Evolutionary conservation across 495 filamentous ascomycete genomes (phyloP), one percentile per base, ranked within the genome.

Genomic region (Aspergillus sclerotioniger): DNA sequence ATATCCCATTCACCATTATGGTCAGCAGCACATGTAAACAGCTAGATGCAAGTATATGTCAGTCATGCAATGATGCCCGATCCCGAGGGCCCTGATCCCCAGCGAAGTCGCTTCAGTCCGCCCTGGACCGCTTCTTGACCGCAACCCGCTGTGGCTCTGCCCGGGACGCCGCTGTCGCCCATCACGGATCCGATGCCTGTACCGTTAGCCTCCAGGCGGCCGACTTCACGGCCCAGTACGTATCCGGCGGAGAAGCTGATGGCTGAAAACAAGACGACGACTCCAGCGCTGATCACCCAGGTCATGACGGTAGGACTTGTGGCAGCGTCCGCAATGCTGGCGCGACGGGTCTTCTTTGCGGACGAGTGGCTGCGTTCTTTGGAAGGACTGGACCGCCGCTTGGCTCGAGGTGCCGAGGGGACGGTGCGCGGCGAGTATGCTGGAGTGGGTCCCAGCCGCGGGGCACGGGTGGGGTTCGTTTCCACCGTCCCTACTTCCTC

Each of bases 201-300:
- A 13, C 73, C n/a, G 37, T 41, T 75, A 20, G 76, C 76, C 66
- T 94, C 90, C 25, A 86, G 75, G 29, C 84, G 79, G 0, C 90
- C 91, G 1, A 90, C 89, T 65, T 96, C 91, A 21, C 84, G 80
- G 10, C 94, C 94, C 16, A 96, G 83, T 10, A 90, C 90, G 65
- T 96, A 98, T 0, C 94, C 94, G 0, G 94, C 94, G 0, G 91
- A 89, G 65, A 98, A 98, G 56, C 91, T 92, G 50, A 97, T 86
- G 2, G 93, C 94, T 2, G 88, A 90, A 41, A 98, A 87, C 3
- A 98, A 76, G 9, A 98, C 89, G 7, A 98, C 90, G 5, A 96
- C 92, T 0, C 94, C 93, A 0, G 94, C 94, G 41, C 87, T 90
- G 37, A 97, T 83, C 3, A 95, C 88, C 90, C 95, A 96, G 0